Conservation (phyloP, 2,329 filamentous ascomycete species). For the Thermoascus crustaceus region DNA sequence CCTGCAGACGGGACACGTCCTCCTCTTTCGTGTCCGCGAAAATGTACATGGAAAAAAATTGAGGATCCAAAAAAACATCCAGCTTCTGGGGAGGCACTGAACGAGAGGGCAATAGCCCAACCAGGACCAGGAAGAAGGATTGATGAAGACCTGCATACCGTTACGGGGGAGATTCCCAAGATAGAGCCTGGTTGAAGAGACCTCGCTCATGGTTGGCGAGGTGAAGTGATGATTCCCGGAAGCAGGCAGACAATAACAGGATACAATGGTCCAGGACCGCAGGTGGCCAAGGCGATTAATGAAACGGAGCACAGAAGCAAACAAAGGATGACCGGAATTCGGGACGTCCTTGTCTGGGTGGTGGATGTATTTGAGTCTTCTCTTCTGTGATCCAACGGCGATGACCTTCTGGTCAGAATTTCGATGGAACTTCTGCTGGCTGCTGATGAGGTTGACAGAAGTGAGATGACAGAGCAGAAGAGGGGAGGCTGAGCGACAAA, state of each 20-base stretch:
- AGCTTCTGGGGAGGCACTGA: conserved; percentile 3
- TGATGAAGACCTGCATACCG: conserved; percentile 55
- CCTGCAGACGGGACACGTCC: conserved; percentile 3
- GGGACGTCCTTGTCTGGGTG: background rate
- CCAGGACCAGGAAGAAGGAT: conserved; percentile 13
- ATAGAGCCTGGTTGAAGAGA: conserved; percentile 91
- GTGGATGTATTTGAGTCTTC: background rate
- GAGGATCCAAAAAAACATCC: conserved; percentile 14
- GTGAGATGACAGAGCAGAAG: conserved; percentile 4
- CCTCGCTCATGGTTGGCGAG: conserved; percentile 60
- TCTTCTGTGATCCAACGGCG: background rate
- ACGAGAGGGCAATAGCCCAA: conserved; percentile 8
- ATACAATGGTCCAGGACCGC: background rate
- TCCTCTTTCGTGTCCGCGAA: conserved; percentile 3
- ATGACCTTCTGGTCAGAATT: background rate
- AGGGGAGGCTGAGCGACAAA: background rate
- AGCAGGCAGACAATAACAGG: background rate
- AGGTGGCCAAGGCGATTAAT: background rate
- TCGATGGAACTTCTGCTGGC: background rate
- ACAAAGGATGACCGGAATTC: background rate
- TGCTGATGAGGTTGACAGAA: background rate
- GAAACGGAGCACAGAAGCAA: conserved; percentile 1
- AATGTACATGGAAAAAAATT: conserved; percentile 6
- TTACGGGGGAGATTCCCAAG: conserved; percentile 94
- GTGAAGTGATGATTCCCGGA: conserved; percentile 4